A percentile compares a stretch with the other conserved stretches of the same genome.
These are phyloP conservation scores for Isatis tinctoria DNA, from an alignment of 345 rosid species.

Conservation along the genomic window DNA sequence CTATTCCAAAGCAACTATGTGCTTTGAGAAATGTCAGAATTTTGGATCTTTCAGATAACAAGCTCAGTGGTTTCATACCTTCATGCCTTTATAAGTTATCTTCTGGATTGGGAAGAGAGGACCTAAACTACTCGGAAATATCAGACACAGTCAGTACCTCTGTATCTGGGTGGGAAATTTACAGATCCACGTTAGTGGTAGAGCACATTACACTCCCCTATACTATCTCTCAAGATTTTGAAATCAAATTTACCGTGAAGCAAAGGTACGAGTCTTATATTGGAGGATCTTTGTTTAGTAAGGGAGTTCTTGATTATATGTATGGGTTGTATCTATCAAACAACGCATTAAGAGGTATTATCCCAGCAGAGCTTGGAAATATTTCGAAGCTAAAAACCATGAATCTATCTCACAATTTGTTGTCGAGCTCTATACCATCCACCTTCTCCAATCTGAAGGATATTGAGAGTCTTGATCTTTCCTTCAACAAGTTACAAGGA, in stretches of 20 bases:
- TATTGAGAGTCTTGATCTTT: background rate
- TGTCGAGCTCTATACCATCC: background rate
- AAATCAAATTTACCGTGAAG: background rate
- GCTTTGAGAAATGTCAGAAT: background rate
- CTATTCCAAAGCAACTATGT: background rate
- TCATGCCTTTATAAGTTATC: background rate
- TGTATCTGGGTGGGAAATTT: background rate
- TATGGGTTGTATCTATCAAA: conserved; percentile 11
- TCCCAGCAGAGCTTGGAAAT: conserved; percentile 4
- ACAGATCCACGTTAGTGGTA: background rate
- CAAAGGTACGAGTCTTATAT: background rate
- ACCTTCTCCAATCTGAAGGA: conserved; percentile 2
- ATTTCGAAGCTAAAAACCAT: background rate
- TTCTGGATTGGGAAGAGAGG: background rate
- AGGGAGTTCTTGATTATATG: conserved; percentile 2
- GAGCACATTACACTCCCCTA: background rate
- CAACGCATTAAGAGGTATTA: conserved; percentile 15
- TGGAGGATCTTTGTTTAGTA: no score
- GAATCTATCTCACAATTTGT: conserved; percentile 8
- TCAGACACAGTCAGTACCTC: no score
- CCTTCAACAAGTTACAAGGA: conserved; percentile 2
- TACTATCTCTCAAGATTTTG: background rate
- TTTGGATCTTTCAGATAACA: background rate
- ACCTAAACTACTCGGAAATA: no score
- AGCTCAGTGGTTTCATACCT: background rate